These are phyloP conservation scores for Rhodotorula diobovata DNA, from an alignment of 768 basidiomycete species.

Conservation along the genomic window DNA sequence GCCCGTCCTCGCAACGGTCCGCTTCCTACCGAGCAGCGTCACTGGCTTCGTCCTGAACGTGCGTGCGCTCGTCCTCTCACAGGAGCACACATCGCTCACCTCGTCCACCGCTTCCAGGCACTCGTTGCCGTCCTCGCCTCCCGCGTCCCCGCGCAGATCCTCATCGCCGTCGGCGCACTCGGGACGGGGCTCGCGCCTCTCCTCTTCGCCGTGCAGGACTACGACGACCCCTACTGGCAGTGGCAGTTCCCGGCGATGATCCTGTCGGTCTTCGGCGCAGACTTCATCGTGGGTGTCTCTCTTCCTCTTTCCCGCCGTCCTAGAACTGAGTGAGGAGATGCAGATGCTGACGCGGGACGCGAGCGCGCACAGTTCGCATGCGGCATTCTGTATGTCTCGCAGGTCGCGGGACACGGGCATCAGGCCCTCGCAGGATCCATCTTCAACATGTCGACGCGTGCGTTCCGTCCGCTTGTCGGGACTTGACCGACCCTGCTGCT, in stretches of 20 bases:
- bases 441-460: conserved; percentile 21
- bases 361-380: background rate
- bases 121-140: conserved; percentile 45
- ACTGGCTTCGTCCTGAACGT: conserved; percentile 26
- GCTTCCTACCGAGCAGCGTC: conserved; percentile 16
- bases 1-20: conserved; percentile 23
- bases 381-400: conserved; percentile 22
- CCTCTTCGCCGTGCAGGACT: conserved; percentile 29
- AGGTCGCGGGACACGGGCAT: conserved; percentile 12
- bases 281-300: conserved; percentile 1
- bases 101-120: conserved; percentile 20
- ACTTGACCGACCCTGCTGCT: background rate
- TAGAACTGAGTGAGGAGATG: too few relatives aligned
- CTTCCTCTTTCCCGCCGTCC: background rate
- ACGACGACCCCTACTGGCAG: conserved; percentile 19
- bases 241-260: conserved; percentile 34
- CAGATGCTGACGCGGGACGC: background rate
- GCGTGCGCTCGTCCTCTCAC: background rate
- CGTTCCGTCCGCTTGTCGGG: background rate
- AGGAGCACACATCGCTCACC: too few relatives aligned
- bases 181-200: conserved; percentile 41
- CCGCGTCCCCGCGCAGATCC: conserved; percentile 44
- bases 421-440: conserved; percentile 17
- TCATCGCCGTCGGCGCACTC: conserved; percentile 44
- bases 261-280: conserved; percentile 20